Base-by-base conservation (phyloP, 2,329 filamentous ascomycete species). In the Talaromyces sp. region DNA sequence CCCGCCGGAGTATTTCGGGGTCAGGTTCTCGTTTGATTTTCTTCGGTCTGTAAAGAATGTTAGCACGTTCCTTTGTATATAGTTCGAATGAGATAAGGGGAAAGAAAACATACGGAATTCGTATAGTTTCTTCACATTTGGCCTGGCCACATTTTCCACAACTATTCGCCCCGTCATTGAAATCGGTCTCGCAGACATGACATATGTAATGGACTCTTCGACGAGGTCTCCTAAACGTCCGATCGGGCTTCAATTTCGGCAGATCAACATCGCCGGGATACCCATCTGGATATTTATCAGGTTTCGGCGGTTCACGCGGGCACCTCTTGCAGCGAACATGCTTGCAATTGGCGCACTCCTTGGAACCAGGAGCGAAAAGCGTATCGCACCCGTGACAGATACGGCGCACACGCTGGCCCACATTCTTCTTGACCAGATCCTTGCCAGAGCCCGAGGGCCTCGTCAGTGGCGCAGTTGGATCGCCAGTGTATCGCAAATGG, bases 271-370 rank as follows among this genome's bases (percentile, higher is more conserved):
- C 76, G 7, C 74, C 75, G 30, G 76, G 72, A 57, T 77, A 78
- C 9, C 75, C 75, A 56, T 76, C 67, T 0, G 75, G 72, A 52
- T 77, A 74, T 60, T 77, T 78, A 33, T 74, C 49, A 4, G 67
- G 63, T 53, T 77, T 77, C 24, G 71, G 58, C 81, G 90, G 90
- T 65, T 91, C 86, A 63, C 90, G 81, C 24, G 89, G 90, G 70
- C 91, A 95, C 67, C 87, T 87, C 35, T 85, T 89, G 77, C 91
- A 96, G 49, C 90, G 86, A 47, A 80, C 70, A 70, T 96, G 91
- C 24, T 79, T 75, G 71, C 91, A 96, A 35, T 78, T 79, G 7
- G 78, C 72, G 69, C 91, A 96, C 67, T 82, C 75, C 55, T 86
- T 90, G 54, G 73, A 77, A 29, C 80, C 77, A 5, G 78, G 66